Base-by-base conservation (phyloP, 2,329 filamentous ascomycete species). In the Paramyrothecium roridum region DNA sequence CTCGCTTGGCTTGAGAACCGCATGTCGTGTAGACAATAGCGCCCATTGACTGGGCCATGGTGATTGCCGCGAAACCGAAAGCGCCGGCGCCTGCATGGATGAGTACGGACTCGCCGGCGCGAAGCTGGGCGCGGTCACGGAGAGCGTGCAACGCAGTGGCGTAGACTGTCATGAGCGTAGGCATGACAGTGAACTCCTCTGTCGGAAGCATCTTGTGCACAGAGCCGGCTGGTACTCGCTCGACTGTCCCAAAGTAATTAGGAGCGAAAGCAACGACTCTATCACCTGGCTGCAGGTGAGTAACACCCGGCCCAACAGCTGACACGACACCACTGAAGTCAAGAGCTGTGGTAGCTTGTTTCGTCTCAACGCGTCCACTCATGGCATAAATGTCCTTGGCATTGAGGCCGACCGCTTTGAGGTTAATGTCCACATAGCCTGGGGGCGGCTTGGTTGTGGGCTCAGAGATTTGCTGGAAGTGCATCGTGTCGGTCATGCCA, bases 31-130 rank as follows among this genome's bases (percentile, higher is more conserved):
- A 51, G n/a, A 51, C 49, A 19, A 67, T 60, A 1, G 71, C 71
- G 2, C 68, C 71, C 2, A 64, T 55, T 10, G 61, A 54, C 33
- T 67, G 59, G 2, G 66, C 66, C 0, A 75, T 40, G 3, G 60
- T 55, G n/a, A 75, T 72, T 1, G 67, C 65, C 1, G 73, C 72
- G 45, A 67, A 65, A 3, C 73, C 73, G 10, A 75, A 57, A 6
- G 63, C 68, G 13, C 72, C 70, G 3, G 70, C 60, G 2, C 64
- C 74, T 3, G 65, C 59, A 48, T 75, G 73, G 1, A 76, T 68
- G 8, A 76, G 56, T 0, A 75, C 59, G 1, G 57, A 62, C 43
- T 76, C 66, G 0, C 63, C 66, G 3, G 47, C 17, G 8, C 54
- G 48, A 0, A 75, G 22, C 2, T 59, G 43, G 1, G 67, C 71